These are phyloP conservation scores for Pestalotiopsis sp. DNA, from an alignment of 2,329 filamentous ascomycete genomes.

Conservation along the genomic window DNA sequence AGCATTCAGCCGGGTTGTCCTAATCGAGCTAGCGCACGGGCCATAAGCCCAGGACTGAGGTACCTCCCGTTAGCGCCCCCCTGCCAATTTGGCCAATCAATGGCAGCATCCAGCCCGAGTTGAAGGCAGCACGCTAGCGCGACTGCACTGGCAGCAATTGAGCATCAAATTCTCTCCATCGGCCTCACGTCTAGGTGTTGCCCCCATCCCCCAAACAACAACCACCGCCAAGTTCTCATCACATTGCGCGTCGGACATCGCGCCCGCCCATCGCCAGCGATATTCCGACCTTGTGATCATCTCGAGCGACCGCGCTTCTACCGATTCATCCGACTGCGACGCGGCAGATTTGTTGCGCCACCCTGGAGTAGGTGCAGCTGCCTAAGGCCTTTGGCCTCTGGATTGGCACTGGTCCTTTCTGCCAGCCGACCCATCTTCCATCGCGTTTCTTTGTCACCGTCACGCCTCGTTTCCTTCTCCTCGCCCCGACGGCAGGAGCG, in stretches of 20 bases:
- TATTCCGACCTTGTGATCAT: constrained; percentile 35
- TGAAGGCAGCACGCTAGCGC: background rate
- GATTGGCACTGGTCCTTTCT: constrained; percentile 18
- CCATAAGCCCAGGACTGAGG: background rate
- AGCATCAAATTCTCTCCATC: background rate
- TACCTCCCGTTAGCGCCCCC: background rate
- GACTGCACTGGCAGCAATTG: background rate
- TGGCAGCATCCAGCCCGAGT: constrained; percentile 4
- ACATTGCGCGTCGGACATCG: constrained; percentile 57
- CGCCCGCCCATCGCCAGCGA: constrained; percentile 36
- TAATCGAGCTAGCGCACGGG: background rate
- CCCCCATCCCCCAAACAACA: constrained; percentile 8
- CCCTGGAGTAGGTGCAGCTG: constrained; percentile 32
- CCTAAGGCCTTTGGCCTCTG: constrained; percentile 42
- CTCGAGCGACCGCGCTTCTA: constrained; percentile 20
- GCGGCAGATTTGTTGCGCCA: constrained; percentile 25
- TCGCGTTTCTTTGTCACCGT: background rate
- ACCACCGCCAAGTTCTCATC: constrained; percentile 36
- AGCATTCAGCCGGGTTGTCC: background rate
- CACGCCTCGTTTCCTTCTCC: background rate
- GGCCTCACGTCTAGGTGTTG: background rate
- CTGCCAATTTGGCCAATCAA: constrained; percentile 9
- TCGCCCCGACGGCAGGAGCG: background rate
- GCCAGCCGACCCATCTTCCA: constrained; percentile 19
- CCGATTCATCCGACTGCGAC: constrained; percentile 19